Evolutionary conservation across 1,284 basidiomycete species (phyloP).

Genomic region (Cutaneotrichosporon spelunceum): DNA sequence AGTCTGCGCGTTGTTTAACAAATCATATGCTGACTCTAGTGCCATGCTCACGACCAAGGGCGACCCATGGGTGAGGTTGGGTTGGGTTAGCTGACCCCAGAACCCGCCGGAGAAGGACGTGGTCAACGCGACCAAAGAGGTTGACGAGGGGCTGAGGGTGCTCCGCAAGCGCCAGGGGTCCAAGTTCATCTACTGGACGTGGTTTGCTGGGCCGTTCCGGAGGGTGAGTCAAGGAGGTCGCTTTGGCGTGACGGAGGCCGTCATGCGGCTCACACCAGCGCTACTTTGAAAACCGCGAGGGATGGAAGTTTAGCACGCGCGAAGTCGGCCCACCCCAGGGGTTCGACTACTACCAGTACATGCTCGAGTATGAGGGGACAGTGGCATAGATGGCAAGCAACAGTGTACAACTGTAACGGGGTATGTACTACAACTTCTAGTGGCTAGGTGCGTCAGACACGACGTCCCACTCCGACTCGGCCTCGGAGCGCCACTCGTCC

Average conservation of each 20-base stretch:
- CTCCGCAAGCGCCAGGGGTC: conserved; percentile 60
- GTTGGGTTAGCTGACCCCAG: conserved; percentile 51
- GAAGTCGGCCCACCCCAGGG: conserved; percentile 59
- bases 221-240: neutral
- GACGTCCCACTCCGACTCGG: conserved; percentile 19
- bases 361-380: conserved; percentile 40
- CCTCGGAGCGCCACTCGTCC: conserved; percentile 15
- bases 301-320: conserved; percentile 36
- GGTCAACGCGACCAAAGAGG: conserved; percentile 71
- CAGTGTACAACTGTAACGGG: conserved; percentile 2
- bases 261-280: conserved; percentile 49
- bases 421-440: conserved; percentile 9
- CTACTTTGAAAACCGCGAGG: conserved; percentile 55
- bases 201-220: neutral
- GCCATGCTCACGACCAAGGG: conserved; percentile 86
- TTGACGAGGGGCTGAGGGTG: conserved; percentile 73
- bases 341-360: conserved; percentile 83
- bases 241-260: too few relatives aligned
- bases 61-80: conserved; percentile 71
- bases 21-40: conserved; percentile 27
- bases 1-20: neutral
- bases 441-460: conserved; percentile 9
- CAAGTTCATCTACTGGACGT: conserved; percentile 63
- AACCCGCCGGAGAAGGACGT: conserved; percentile 75
- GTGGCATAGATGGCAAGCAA: conserved; percentile 3